Evolutionary conservation across 148 eudicot species (phyloP).

Genomic region (Fallopia convolvulus): DNA sequence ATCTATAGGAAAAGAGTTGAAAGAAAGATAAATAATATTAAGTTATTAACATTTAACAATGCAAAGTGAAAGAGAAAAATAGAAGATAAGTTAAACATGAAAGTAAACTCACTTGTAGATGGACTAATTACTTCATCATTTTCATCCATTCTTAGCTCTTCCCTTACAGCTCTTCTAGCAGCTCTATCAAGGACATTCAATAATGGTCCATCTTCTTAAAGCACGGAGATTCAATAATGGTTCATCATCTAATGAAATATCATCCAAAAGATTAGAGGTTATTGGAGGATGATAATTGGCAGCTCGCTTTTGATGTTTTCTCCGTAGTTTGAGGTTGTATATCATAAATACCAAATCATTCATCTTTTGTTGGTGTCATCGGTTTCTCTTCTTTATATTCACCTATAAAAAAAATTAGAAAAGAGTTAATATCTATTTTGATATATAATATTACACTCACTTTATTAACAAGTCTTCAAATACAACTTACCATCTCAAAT

Average conservation of each 20-base stretch:
- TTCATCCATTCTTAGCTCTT: not conserved
- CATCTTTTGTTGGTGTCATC: conserved; percentile 1
- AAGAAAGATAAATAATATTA: too few species aligned
- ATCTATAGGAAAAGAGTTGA: not conserved
- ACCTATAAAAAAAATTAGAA: not conserved
- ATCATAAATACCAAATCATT: conserved; percentile 5
- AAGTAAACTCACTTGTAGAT: too few species aligned
- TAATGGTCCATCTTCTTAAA: not conserved
- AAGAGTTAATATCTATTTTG: too few species aligned
- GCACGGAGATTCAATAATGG: not conserved
- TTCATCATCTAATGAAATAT: not conserved
- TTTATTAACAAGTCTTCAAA: too few species aligned
- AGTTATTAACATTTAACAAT: too few species aligned
- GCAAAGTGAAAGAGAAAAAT: too few species aligned
- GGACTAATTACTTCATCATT: not conserved
- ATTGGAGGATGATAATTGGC: not conserved
- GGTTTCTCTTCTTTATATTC: conserved; percentile 6
- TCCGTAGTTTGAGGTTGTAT: conserved; percentile 5
- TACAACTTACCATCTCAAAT: too few species aligned
- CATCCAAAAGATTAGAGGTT: too few species aligned
- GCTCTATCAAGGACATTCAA: too few species aligned
- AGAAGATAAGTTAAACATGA: not conserved
- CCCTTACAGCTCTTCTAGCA: not conserved
- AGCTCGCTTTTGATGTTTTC: not conserved
- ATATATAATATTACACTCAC: too few species aligned